Base-by-base conservation (phyloP, 306 rosid species). In the Alnus glutinosa region DNA sequence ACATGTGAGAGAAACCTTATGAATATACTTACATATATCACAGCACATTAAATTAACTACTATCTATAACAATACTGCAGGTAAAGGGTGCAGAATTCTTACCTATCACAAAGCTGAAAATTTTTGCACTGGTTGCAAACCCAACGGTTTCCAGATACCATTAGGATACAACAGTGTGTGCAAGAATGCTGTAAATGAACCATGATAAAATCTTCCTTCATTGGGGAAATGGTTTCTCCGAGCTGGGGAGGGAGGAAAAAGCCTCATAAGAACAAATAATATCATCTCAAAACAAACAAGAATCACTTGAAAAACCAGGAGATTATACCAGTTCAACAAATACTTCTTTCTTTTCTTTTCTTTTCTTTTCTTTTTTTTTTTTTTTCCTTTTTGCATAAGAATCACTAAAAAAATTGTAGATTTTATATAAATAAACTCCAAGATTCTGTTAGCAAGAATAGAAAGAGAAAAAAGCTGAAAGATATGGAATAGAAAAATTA, bases 201-300 rank as follows among this genome's bases (percentile, higher is more conserved):
- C 98, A 96, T 93, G 72, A 96, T 93, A 80, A 93, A 93, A 84
- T 96, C 99, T 78, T 96, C 99, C 94, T 96, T 96, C 98, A 96
- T 96, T 0, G 98, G 98, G 84, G 82, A 77, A 80, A 96, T 96
- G 80, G 98, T 93, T 86, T 96, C 99, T 78, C 99, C 99, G 75
- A 96, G 97, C 99, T 96, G 91, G 75, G 83, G 73, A 81, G 79
- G 69, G 75, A 1, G 14, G 59, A 70, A 81, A 70, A 59, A 57
- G 75, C 55, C 77, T 77, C 19, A 49, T 75, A 76, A 77, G 78
- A 77, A 57, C 39, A 79, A 67, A 58, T 44, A 75, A 14, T 32
- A 73, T 49, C 32, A 52, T 48, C 28, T 64, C 58, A 54, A 70
- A 51, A 19, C 50, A 64, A 7, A 74, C 57, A 42, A 36, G 76